Evolutionary conservation across 2,329 filamentous ascomycete genomes (phyloP), one percentile per base, ranked within the genome.

Genomic region (Beauveria sp.): DNA sequence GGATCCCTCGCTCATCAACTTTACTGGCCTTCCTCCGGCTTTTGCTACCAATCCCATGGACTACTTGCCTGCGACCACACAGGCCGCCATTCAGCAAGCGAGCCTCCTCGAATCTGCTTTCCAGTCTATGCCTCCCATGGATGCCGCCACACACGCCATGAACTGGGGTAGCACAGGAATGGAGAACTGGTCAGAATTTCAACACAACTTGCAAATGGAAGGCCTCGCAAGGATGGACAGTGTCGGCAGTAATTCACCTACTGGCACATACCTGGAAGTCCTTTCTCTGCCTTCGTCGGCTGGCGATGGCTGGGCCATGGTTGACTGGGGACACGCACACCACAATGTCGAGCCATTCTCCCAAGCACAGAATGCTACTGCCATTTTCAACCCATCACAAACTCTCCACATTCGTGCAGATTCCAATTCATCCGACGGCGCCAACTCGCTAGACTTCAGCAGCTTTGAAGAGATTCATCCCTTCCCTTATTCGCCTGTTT

Each of bases 331-430:
- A 63, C 85, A 87, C 63, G 87, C 87, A 63, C 85, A 87, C 63
- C 87, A 85, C 63, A 88, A 87, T 55, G 68, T 76, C 43, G 86
- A 89, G 66, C 89, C 93, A 66, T 75, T 76, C 62, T 72, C 75
- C 55, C 77, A 79, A 62, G 71, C 78, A 6, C 82, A 51, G 8
- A 79, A 26, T 34, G 40, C 52, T 64, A 73, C 79, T 46, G 87
- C 90, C 66, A 92, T 96, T 70, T 96, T 96, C 80, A 96, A 97
- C 75, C 93, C 93, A 2, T 86, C 88, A 64, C 90, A 96, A 76
- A 96, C 92, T 1, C 79, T 97, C 56, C 93, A 97, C 76, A 83
- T 96, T 69, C 85, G 92, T 67, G 92, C 88, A 59, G 87, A 89
- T 68, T 96, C 92, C 4, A 91, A 96, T 69, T 94, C 91, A 2